phyloP scores from a whole-genome alignment of 305 asterid species.

The Petunia hybrid region DNA sequence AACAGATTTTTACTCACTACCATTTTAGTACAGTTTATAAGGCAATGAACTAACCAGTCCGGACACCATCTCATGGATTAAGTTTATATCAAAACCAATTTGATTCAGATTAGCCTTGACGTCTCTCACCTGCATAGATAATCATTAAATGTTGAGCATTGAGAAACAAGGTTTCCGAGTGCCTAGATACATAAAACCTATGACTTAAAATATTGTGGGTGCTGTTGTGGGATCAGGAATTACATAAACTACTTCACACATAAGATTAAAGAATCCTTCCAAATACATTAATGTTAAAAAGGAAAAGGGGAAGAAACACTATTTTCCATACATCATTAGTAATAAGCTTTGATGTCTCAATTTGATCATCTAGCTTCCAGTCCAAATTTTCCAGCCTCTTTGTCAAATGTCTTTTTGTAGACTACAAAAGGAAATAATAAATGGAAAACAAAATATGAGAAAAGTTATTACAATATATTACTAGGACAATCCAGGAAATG shows the following conservation, averaged over 20 bases:
- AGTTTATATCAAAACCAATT: constrained; percentile 68
- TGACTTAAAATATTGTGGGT: neutral
- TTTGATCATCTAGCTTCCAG: constrained; percentile 81
- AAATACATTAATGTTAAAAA: neutral
- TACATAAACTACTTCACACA: neutral
- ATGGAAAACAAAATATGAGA: constrained; percentile 23
- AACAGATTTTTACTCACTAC: neutral
- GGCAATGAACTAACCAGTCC: constrained; percentile 63
- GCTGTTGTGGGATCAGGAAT: neutral
- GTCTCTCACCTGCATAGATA: constrained; percentile 62
- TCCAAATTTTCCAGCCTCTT: constrained; percentile 79
- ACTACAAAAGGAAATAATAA: constrained; percentile 49
- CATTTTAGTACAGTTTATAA: constrained; percentile 29
- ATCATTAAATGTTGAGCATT: constrained; percentile 17
- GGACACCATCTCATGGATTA: constrained; percentile 73
- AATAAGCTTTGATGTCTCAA: constrained; percentile 63
- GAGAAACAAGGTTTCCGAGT: neutral
- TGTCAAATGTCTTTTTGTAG: constrained; percentile 74
- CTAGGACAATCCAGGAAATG: constrained; percentile 19
- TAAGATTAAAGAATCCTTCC: constrained; percentile 26
- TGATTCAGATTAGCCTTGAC: constrained; percentile 70
- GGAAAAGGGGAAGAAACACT: constrained; percentile 12
- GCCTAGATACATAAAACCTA: constrained; percentile 11
- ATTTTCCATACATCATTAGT: constrained; percentile 64
- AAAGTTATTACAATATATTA: constrained; percentile 17